Percentiles rank a stretch among this genome's conserved stretches.
Evolutionary conservation across 2,329 filamentous ascomycete genomes (phyloP).

Genomic region (Colletotrichum sublineola): DNA sequence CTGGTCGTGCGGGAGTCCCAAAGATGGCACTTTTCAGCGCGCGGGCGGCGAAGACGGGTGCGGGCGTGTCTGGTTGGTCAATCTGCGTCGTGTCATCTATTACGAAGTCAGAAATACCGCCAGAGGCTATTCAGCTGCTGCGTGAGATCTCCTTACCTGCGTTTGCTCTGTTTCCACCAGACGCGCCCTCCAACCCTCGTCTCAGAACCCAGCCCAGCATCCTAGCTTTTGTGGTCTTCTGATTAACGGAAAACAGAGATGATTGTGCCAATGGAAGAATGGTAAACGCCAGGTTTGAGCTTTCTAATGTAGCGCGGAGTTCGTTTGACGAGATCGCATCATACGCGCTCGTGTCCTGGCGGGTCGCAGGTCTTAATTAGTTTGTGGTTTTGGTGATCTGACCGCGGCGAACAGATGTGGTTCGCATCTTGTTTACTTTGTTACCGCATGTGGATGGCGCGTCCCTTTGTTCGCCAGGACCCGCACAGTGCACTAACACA

Average conservation of each 20-base stretch:
- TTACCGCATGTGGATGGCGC: slow-evolving; percentile 45
- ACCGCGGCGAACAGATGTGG: slow-evolving; percentile 38
- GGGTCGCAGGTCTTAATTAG: slow-evolving; percentile 30
- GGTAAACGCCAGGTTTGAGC: slow-evolving; percentile 3
- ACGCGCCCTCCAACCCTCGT: slow-evolving; percentile 57
- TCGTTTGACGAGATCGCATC: slow-evolving; percentile 20
- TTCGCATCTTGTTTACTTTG: slow-evolving; percentile 46
- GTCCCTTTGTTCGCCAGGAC: slow-evolving; percentile 7
- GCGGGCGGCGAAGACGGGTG: slow-evolving; percentile 75
- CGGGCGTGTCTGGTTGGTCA: slow-evolving; percentile 74
- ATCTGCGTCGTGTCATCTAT: slow-evolving; percentile 60
- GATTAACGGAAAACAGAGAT: neutral
- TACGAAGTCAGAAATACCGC: neutral
- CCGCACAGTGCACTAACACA: slow-evolving; percentile 10
- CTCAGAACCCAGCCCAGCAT: slow-evolving; percentile 75
- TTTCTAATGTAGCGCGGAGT: slow-evolving; percentile 21
- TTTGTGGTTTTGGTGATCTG: slow-evolving; percentile 31
- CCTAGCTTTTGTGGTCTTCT: slow-evolving; percentile 26
- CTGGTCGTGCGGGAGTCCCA: slow-evolving; percentile 65
- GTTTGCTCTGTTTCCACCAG: slow-evolving; percentile 48
- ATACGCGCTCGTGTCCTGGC: slow-evolving; percentile 28
- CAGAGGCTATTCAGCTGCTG: neutral
- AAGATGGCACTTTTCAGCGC: slow-evolving; percentile 75
- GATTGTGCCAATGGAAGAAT: neutral
- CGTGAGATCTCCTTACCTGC: slow-evolving; percentile 43